Conservation (phyloP, 768 basidiomycete species). For the Leccinum pellstonianum region DNA sequence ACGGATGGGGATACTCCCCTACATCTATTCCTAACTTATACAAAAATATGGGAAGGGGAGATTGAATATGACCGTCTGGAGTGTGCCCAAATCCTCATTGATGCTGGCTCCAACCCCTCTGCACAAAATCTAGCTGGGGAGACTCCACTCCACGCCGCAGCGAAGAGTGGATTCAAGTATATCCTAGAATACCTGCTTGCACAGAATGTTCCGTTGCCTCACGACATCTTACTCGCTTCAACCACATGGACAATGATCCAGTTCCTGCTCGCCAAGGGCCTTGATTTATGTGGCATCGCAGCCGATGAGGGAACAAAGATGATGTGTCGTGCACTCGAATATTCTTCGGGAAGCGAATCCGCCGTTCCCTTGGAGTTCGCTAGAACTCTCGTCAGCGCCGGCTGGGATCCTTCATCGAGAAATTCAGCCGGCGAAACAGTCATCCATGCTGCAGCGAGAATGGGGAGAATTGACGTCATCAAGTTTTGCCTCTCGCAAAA, state of each 20-base stretch:
- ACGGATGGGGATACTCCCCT: neutral
- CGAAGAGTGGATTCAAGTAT: neutral
- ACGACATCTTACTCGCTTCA: neutral
- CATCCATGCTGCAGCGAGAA: neutral
- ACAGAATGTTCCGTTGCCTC: neutral
- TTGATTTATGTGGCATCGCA: neutral
- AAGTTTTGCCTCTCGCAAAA: neutral
- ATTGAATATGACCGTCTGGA: neutral
- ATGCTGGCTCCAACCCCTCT: slow-evolving; percentile 1
- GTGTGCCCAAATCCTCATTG: neutral
- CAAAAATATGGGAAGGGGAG: too few species aligned
- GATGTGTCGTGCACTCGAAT: neutral
- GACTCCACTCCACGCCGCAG: neutral
- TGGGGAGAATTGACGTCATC: neutral
- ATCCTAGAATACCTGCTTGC: neutral
- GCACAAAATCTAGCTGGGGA: neutral
- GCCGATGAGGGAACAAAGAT: neutral
- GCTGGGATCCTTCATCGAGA: slow-evolving; percentile 1
- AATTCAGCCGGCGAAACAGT: neutral
- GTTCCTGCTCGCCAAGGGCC: neutral
- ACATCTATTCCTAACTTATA: neutral
- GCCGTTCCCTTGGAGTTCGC: neutral
- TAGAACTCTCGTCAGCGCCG: neutral
- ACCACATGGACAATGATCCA: neutral
- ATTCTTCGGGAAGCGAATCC: too few species aligned